Base-by-base conservation (phyloP, 1,284 basidiomycete genomes). In the Fomitopsis palustris region DNA sequence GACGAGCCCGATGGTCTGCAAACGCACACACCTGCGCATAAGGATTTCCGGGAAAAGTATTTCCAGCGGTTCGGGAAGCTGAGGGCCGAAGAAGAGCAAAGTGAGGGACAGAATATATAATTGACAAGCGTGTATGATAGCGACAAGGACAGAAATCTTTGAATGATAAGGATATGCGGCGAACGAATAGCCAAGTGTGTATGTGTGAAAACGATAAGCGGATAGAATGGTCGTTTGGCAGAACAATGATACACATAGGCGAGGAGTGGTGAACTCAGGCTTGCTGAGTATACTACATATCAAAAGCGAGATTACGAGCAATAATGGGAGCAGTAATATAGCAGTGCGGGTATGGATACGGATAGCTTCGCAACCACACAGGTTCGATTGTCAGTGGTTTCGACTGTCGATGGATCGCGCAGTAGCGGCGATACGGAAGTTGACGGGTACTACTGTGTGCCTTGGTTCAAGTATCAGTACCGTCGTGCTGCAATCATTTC, bases 1-100 rank as follows among this genome's bases (percentile, higher is more conserved):
- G 31, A 29, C 7, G n/a, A 16, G 7, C 6, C 64, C 21, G 69
- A 67, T 17, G 58, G 62, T 10, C 64, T 56, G 16, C 62, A 53
- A 3, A 62, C 56, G 3, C 86, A 82, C 66, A 65, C 83, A 16
- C 91, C 90, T 10, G 90, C 90, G 0, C 90, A 93, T 70, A 86
- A 82, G 66, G 85, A 90, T 67, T 93, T 93, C 67, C 77, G 90
- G 55, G 85, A 87, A 65, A 92, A 92, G 66, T 93, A 92, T 68
- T 93, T 93, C 66, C 83, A 86, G 61, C 86, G 89, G 0, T 93
- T 93, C 73, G 86, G 78, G 61, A 82, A 80, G 29, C 33, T n/a
- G 55, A 59, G 29, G 16, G 29, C 31, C 19, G 49, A 23, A 29
- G 41, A n/a, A 27, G 53, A 49, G 9, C 27, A 45, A 47, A 31